Evolutionary conservation across 495 filamentous ascomycete genomes (phyloP), one percentile per base, ranked within the genome.

Genomic region (Penicillium chermesinum): DNA sequence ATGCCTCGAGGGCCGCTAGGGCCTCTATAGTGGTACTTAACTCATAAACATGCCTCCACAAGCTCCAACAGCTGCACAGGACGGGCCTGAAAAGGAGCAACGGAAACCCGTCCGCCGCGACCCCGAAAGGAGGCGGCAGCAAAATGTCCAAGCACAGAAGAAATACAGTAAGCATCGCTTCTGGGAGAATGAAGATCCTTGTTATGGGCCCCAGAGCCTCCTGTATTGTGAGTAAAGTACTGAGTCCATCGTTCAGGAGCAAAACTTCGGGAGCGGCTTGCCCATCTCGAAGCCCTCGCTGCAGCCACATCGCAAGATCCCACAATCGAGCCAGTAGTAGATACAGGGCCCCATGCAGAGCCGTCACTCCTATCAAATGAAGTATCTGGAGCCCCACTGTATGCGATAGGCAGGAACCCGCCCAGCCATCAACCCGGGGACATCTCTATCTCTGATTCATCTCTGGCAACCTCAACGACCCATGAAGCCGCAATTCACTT

Each of bases 111-210:
- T 60, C 30, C 61, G 58, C 16, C 58, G 58, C 13, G 55, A 62
- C 49, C 59, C 57, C 2, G 59, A 65, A 44, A 58, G 46, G 52
- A 38, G 62, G 38, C 53, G 59, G 20, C 59, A 63, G 51, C 62
- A 65, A 54, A 65, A 65, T 20, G 47, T 58, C 14, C 59, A 54
- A 36, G 59, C 62, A 7, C 62, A 65, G 41, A 58, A 44, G 21
- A 63, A 58, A 44, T 63, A 65, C 47, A 45, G 62, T 65, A 21
- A 52, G 62, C 58, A 1, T 30, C 25, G 25, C 25, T 10, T 30
- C 25, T 30, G 25, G 10, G 25, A 5, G n/a, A 4, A 5, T 30
- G 25, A 30, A 10, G 25, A 5, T 30, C 25, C 25, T 30, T 4
- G 10, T 30, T 10, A 10, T 30, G 25, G 25, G 25, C 25, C 4